phyloP scores from a whole-genome alignment of 2,329 filamentous ascomycete genomes.

The Venturia pyrina region DNA sequence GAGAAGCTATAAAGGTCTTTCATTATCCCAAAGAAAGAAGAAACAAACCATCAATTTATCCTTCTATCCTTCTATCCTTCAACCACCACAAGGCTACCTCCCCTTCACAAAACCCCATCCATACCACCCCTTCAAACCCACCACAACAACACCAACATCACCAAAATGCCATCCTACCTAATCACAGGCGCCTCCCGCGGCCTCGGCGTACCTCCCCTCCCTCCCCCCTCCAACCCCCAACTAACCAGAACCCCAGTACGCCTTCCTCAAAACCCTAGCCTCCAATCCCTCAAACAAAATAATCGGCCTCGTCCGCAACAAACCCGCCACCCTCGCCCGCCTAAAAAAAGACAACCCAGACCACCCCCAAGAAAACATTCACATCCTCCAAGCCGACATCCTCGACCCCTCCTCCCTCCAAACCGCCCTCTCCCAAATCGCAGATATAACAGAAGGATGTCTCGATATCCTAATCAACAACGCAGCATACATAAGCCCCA shows the following conservation, averaged over 20 bases:
- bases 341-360: slow-evolving; percentile 17
- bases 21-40: neutral
- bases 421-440: slow-evolving; percentile 17
- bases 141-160: neutral
- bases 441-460: slow-evolving; percentile 18
- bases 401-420: slow-evolving; percentile 30
- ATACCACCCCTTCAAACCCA: neutral
- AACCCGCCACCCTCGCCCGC: slow-evolving; percentile 15
- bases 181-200: slow-evolving; percentile 25
- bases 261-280: slow-evolving; percentile 23
- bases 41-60: neutral
- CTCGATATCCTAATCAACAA: slow-evolving; percentile 26
- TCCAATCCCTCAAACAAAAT: slow-evolving; percentile 21
- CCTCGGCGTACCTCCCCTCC: slow-evolving; percentile 18
- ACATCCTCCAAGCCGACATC: slow-evolving; percentile 38
- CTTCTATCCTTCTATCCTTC: neutral
- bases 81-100: neutral
- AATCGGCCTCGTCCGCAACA: slow-evolving; percentile 27
- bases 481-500: slow-evolving; percentile 18
- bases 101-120: neutral
- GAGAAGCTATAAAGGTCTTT: neutral
- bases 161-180: slow-evolving; percentile 23
- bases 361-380: slow-evolving; percentile 28
- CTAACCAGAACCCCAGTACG: slow-evolving; percentile 17
- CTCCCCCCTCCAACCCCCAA: neutral